Evolutionary conservation across 1,139 yeast species (phyloP), one percentile per base, ranked within the genome.

Genomic region (Scheffersomyces titani): DNA sequence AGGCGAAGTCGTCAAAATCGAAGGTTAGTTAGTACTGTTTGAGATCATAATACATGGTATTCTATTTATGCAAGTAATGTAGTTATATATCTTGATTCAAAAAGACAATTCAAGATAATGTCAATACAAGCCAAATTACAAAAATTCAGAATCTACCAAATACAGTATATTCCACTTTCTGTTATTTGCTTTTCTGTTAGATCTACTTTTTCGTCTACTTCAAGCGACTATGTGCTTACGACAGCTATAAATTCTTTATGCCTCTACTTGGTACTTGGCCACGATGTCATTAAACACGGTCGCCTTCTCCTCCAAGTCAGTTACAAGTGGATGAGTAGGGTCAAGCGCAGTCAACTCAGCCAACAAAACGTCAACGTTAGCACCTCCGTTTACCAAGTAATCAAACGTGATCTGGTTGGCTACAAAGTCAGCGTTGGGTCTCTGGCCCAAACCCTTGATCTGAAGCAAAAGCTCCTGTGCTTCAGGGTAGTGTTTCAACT

Each of bases 351-450:
- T 71, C 62, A 87, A 77, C 59, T 78, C 74, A 21, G 68, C 63
- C 57, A 79, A 72, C 61, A 81, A 74, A 52, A 76, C 77, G 5
- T 70, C 70, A 44, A 79, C 75, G 50, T 79, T 70, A 11, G 71
- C 76, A 18, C 84, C 82, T 58, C 73, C 72, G 55, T 85, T 84
- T 45, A 74, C 74, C 57, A 85, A 72, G 60, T 82, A 81, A 53
- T 84, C 83, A 53, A 76, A 77, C 1, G 89, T 77, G 61, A 87
- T 79, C 63, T 83, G 77, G 69, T 88, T 86, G 40, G 88, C 89
- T 55, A 87, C 65, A 21, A 83, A 80, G 61, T 88, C 88, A 22
- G 80, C 81, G 61, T 74, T 72, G 13, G 70, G 62, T 20, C 60
- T 63, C n/a, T 72, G 70, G 5, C 71, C 75, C 60, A 70, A 67